Evolutionary conservation across 495 filamentous ascomycete genomes (phyloP).

Genomic region (Aspergillus biplanus): DNA sequence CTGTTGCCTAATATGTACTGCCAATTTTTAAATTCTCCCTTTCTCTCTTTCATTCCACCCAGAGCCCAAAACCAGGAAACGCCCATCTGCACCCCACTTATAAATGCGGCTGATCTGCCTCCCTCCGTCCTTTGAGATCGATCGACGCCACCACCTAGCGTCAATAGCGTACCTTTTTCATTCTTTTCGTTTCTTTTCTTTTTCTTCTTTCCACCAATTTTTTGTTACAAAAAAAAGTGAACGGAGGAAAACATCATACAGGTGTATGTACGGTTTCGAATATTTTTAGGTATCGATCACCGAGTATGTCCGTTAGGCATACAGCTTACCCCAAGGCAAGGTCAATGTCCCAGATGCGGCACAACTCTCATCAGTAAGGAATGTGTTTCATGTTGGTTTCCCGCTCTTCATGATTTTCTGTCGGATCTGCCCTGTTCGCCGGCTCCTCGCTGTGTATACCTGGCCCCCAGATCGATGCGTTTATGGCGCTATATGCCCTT

Average conservation of each 20-base stretch:
- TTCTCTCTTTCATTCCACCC: slow-evolving; percentile 8
- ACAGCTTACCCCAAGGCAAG: neutral
- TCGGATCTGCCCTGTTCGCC: too few species aligned
- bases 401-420: too few species aligned
- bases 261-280: too few species aligned
- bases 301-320: slow-evolving; percentile 9
- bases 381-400: neutral
- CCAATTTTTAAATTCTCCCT: neutral
- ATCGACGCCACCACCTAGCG: neutral
- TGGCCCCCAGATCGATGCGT: too few species aligned
- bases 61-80: slow-evolving; percentile 19
- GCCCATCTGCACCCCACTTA: slow-evolving; percentile 22
- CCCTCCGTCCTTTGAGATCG: neutral
- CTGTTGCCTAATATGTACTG: neutral
- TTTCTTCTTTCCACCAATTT: neutral
- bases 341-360: neutral
- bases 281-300: neutral
- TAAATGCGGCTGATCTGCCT: slow-evolving; percentile 21
- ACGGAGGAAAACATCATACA: neutral
- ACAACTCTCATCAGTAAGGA: neutral
- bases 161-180: neutral
- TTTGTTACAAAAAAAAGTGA: neutral
- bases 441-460: too few species aligned
- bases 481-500: too few species aligned
- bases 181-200: slow-evolving; percentile 3